Evolutionary conservation across 306 rosid genomes (phyloP), one percentile per base, ranked within the genome.

Genomic region (Prunus mongolica): DNA sequence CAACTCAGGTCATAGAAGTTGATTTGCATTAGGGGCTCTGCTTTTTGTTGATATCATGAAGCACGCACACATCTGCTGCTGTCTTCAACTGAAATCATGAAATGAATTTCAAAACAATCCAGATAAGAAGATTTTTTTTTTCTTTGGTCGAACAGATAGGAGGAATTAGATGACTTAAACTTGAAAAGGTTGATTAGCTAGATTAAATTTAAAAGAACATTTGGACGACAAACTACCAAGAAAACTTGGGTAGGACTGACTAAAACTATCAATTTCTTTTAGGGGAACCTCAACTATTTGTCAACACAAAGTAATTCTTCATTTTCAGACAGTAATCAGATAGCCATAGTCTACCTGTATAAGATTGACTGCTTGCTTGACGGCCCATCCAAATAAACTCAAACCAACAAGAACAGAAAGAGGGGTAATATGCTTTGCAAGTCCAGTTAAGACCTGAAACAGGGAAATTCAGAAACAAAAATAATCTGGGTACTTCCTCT

Each of bases 311-410:
- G 67, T 6, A 28, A 28, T 62, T 27, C 44, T 62, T 27, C 67
- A 34, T 51, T 19, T 51, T 54, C 28, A 52, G 47, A 20, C 6
- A 27, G 62, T 10, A 19, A 32, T 13, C 0, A 8, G 13, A 51
- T 22, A 13, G 56, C 3, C 5, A 15, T 38, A 8, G 44, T 38
- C 61, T 75, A 95, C 99, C 99, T 95, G 99, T 32, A 95, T 95
- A 64, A 93, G 47, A 82, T 95, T 95, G 69, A 92, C 72, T 74
- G 86, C 76, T 83, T 95, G 99, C 85, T 95, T 95, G 84, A 89
- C 93, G 24, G 93, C 92, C 93, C 99, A 95, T 80, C 99, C 99
- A 79, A 95, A 87, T 63, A 89, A 76, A 85, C 88, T 87, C 41
- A 87, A 74, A 62, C 69, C 87, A 25, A 92, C 62, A 68, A 92